These are phyloP conservation scores for Apiotrichum mycotoxinovorans DNA, from an alignment of 1,284 basidiomycete genomes.

Conservation along the genomic window DNA sequence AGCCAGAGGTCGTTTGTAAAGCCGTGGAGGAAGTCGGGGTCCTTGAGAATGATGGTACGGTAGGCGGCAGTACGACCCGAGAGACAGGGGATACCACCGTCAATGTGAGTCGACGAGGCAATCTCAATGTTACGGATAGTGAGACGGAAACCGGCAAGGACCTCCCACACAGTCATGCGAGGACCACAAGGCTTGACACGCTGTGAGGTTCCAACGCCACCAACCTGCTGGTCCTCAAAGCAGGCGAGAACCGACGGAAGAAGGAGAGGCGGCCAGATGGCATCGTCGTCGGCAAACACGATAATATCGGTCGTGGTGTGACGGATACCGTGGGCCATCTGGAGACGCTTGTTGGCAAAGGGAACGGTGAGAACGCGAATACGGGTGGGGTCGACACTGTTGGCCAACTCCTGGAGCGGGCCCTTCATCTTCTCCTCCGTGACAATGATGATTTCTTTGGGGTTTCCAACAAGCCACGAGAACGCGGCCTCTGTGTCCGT, in stretches of 20 bases:
- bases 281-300: conserved; percentile 92
- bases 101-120: conserved; percentile 79
- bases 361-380: conserved; percentile 86
- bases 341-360: conserved; percentile 85
- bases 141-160: conserved; percentile 83
- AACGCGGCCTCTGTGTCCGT: conserved; percentile 66
- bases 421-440: conserved; percentile 86
- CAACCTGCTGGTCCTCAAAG: conserved; percentile 88
- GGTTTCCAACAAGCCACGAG: conserved; percentile 82
- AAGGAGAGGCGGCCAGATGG: conserved; percentile 86
- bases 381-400: conserved; percentile 72
- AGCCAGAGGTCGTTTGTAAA: conserved; percentile 92
- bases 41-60: conserved; percentile 86
- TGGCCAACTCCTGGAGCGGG: conserved; percentile 78
- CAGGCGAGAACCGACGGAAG: conserved; percentile 79
- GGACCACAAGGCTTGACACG: conserved; percentile 74
- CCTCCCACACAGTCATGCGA: conserved; percentile 86
- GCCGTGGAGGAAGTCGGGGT: conserved; percentile 83
- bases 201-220: conserved; percentile 85
- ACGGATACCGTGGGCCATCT: conserved; percentile 87
- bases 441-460: conserved; percentile 88
- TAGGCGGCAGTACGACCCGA: conserved; percentile 89
- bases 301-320: conserved; percentile 87
- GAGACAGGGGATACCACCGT: conserved; percentile 84
- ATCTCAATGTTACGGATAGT: conserved; percentile 92